These are phyloP conservation scores for Ceriops tagal DNA, from an alignment of 345 rosid species.

Conservation along the genomic window DNA sequence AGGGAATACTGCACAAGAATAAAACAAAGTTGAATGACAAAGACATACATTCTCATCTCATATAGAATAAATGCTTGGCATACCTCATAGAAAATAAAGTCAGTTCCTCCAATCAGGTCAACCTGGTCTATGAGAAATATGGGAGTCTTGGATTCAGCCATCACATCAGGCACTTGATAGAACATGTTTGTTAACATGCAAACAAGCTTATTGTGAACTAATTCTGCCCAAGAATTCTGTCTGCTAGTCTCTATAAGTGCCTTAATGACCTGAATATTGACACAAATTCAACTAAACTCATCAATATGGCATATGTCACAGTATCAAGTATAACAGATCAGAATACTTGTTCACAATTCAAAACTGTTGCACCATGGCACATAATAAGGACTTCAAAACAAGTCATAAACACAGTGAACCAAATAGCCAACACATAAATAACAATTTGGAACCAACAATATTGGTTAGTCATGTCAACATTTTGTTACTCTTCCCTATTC, in stretches of 20 bases:
- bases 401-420: neutral
- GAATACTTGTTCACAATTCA: too few species aligned
- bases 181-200: conserved; percentile 90
- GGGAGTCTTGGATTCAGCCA: conserved; percentile 35
- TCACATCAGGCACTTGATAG: conserved; percentile 61
- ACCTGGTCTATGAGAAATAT: conserved; percentile 75
- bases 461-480: neutral
- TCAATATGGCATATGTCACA: neutral
- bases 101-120: conserved; percentile 94
- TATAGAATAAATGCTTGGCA: conserved; percentile 4
- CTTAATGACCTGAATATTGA: conserved; percentile 68
- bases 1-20: conserved; percentile 72
- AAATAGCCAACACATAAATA: neutral
- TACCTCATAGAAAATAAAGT: conserved; percentile 91
- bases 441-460: too few species aligned
- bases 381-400: neutral
- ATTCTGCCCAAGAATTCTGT: conserved; percentile 88
- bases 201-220: conserved; percentile 90
- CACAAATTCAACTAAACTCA: neutral
- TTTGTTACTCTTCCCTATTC: neutral
- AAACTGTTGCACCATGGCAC: too few species aligned
- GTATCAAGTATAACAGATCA: neutral
- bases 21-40: neutral
- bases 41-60: neutral
- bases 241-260: conserved; percentile 70